These are phyloP conservation scores for Trichophaea hybrida DNA, from an alignment of 2,329 filamentous ascomycete species.

Conservation along the genomic window DNA sequence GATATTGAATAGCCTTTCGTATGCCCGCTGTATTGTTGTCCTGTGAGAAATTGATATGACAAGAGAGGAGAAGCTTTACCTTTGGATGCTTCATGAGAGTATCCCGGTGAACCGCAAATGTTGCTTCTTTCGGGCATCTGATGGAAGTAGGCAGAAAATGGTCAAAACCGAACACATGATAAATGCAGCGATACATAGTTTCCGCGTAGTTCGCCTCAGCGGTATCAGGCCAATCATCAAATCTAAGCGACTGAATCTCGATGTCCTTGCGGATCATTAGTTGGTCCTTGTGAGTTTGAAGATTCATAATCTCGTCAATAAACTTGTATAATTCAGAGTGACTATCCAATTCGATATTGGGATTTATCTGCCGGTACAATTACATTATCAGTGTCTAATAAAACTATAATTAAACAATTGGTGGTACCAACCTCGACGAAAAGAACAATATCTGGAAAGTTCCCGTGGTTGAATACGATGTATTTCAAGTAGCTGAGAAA, in stretches of 20 bases:
- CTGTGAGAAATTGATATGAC: background rate
- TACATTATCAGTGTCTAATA: no score
- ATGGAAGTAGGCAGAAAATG: background rate
- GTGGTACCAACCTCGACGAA: background rate
- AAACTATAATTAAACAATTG: no score
- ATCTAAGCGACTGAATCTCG: background rate
- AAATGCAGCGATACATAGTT: background rate
- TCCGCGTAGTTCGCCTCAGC: background rate
- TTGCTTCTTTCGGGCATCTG: background rate
- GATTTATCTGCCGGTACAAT: no score
- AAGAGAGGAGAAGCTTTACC: background rate
- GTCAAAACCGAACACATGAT: background rate
- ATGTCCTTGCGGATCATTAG: background rate
- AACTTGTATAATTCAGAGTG: no score
- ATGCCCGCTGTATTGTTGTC: background rate
- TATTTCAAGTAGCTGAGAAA: background rate
- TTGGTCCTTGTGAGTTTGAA: no score
- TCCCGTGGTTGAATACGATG: background rate
- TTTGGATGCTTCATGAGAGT: background rate
- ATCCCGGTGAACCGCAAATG: background rate
- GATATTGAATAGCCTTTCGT: background rate
- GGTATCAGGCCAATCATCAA: background rate
- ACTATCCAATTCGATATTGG: no score
- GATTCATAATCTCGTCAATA: no score
- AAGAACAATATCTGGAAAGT: background rate